Evolutionary conservation across 2,329 filamentous ascomycete genomes (phyloP), one percentile per base, ranked within the genome.

Genomic region (Penicillium brasilianum): DNA sequence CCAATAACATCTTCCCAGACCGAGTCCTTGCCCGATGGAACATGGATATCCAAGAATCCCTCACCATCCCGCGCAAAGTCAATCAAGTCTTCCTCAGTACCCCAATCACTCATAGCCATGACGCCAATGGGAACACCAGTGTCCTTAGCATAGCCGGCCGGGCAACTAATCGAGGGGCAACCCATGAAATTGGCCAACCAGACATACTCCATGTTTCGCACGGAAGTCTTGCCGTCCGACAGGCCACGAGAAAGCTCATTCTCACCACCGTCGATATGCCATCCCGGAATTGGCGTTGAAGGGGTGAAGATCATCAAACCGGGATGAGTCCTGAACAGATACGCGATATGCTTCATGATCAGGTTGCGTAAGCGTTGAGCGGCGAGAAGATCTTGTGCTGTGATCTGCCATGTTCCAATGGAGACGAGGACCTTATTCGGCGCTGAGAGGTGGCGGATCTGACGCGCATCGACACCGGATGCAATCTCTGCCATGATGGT

Each of bases 121-220:
- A 86, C 53, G 1, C 84, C 83, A 25, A 86, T 75, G 0, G 83
- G 84, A 1, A 85, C 74, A 1, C 64, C 62, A 6, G 60, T 63
- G 22, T 71, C 66, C 28, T 86, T 79, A 2, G 63, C 84, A 77
- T 93, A 96, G 0, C 91, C 93, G 11, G 91, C 87, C 0, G 93
- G 92, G 37, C 87, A 87, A 49, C 82, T 87, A 13, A 96, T 85
- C 1, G 91, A 87, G 0, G 93, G 93, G 52, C 88, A 88, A 0
- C 93, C 93, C 0, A 84, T 87, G 68, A 92, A 88, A 76, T 97
- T 97, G 7, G 93, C 90, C 37, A 96, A 77, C 85, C 90, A 96
- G 16, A 91, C 88, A 77, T 92, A 97, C 75, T 89, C 87, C 92
- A 97, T 96, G 72, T 86, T 91, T 28, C 85, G 82, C n/a, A 96